Percentiles rank a stretch among this genome's conserved stretches.
Evolutionary conservation across 257 asterid genomes (phyloP).

Genomic region (Solanum rostratum): DNA sequence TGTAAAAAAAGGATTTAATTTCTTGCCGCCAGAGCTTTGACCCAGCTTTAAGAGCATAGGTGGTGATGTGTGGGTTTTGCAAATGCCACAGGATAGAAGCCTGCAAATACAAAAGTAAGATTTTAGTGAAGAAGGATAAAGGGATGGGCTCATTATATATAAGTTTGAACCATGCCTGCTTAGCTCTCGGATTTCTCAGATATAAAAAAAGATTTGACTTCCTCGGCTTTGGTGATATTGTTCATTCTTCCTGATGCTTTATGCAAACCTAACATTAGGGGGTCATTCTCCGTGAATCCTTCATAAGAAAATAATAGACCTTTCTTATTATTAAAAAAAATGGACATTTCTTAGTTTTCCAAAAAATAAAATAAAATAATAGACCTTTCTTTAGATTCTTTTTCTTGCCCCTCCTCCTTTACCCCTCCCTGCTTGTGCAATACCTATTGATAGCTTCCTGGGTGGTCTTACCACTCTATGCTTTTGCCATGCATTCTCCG

Average conservation of each 20-base stretch:
- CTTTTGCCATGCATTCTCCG: neutral
- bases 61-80: neutral
- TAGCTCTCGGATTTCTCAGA: neutral
- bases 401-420: neutral
- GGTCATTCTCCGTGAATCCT: neutral
- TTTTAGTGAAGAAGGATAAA: neutral
- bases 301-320: neutral
- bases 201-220: neutral
- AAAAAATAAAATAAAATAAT: neutral
- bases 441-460: neutral
- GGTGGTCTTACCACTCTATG: neutral
- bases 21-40: neutral
- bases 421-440: neutral
- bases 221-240: neutral
- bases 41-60: neutral
- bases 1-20: neutral
- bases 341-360: too few species aligned
- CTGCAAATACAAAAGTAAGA: neutral
- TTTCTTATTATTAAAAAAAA: neutral
- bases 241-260: neutral
- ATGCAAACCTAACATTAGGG: neutral
- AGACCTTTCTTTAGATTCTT: neutral
- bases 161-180: neutral
- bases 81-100: neutral
- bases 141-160: neutral